Evolutionary conservation across 768 basidiomycete genomes (phyloP).

Genomic region (Ramaria sp.): DNA sequence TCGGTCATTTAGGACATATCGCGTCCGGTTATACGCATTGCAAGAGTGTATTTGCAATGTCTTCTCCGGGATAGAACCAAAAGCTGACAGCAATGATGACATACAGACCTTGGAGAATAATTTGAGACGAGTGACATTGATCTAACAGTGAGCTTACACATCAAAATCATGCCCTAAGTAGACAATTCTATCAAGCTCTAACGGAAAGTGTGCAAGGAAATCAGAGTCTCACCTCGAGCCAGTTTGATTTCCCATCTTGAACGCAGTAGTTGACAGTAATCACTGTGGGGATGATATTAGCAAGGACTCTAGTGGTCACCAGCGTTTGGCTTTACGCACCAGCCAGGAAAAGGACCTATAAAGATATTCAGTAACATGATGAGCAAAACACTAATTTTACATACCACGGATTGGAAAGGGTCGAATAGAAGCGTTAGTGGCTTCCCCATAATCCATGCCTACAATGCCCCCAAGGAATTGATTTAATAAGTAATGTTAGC

Average conservation of each 20-base stretch:
- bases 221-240: constrained; percentile 42
- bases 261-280: constrained; percentile 77
- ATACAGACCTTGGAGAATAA: constrained; percentile 41
- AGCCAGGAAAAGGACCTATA: constrained; percentile 18
- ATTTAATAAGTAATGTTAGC: neutral
- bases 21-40: neutral
- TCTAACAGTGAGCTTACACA: constrained; percentile 32
- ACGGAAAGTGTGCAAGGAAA: neutral
- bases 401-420: constrained; percentile 72
- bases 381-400: constrained; percentile 14
- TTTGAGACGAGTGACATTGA: neutral
- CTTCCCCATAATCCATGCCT: constrained; percentile 78
- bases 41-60: neutral
- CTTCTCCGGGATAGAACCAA: constrained; percentile 43
- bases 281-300: constrained; percentile 28
- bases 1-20: no score
- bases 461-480: constrained; percentile 40
- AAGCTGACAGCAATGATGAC: constrained; percentile 60
- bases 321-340: constrained; percentile 6
- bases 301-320: constrained; percentile 19
- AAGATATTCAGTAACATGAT: constrained; percentile 28
- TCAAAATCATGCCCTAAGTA: constrained; percentile 50
- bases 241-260: constrained; percentile 74
- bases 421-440: constrained; percentile 78
- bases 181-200: neutral